Evolutionary conservation across 352 stramenopile genomes (phyloP), one percentile per base, ranked within the genome.

Genomic region (Peronospora belbahrii): DNA sequence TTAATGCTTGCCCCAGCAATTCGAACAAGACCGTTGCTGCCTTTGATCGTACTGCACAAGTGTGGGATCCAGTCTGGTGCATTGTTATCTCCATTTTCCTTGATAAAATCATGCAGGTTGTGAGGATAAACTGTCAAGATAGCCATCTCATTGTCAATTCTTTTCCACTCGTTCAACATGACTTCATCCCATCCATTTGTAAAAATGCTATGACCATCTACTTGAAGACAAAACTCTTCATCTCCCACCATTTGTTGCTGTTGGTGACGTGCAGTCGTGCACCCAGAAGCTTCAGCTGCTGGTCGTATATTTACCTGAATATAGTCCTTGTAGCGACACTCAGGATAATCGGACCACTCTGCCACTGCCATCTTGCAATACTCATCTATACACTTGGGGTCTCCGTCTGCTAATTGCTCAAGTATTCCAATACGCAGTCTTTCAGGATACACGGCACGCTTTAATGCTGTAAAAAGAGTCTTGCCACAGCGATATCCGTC

Each of bases 181-280:
- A 83, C 66, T 3, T 76, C 57, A 42, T 91, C 80, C 80, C 77
- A 91, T 2, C 61, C 46, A 55, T 88, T 88, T 8, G 80, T 88
- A 39, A 92, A 92, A 46, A 92, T 70, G 27, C 64, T 85, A 64
- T 92, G 80, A 6, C 66, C 74, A 25, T 92, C 80, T n/a, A 88
- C 60, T 53, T 88, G 76, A 15, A 91, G 58, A 38, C 80, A 91
- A 30, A 91, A 91, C 42, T 87, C 77, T 38, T 89, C 61, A 31
- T 81, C 39, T 8, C 54, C 55, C 2, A 92, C 34, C 3, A 92
- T 52, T 40, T 84, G 78, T 42, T 89, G 77, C 50, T 92, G 77
- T 27, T 72, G 69, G 45, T 88, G 74, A 14, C 80, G 71, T 34
- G 80, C 76, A 3, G 82, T 63, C 28, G 79, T 88, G 17, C 74